Evolutionary conservation across 495 filamentous ascomycete species (phyloP), one percentile per base, ranked within the genome.

Genomic region (Cryomyces minteri): DNA sequence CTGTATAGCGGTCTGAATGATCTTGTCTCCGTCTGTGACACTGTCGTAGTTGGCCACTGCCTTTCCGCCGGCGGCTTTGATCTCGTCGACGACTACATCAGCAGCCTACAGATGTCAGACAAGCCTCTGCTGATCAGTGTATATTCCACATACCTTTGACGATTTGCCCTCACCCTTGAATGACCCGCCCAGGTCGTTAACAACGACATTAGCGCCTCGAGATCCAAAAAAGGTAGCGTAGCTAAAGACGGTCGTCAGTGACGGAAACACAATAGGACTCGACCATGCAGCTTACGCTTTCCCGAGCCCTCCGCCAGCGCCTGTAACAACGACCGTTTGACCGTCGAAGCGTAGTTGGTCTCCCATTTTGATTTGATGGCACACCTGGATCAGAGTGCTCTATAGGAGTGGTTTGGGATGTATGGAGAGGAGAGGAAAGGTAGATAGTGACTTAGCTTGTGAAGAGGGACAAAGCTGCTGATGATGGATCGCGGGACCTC

Each of bases 21-120:
- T 96, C 58, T 69, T 77, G 36, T 96, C 92, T 51, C 90, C 90
- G 58, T 90, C 73, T 67, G 86, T 84, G 55, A 98, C 90, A 63
- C 80, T 88, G 76, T 96, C 80, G 70, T 98, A 98, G 73, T 94
- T 96, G 60, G 92, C 86, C 31, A 94, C 87, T 44, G 90, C 92
- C 69, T 94, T 93, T 61, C 90, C 92, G 58, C 90, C 92, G 40
- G 79, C 80, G 57, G 81, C 73, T 62, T 74, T 77, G 68, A 98
- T 98, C 67, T 96, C 86, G 51, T 94, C 70, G 59, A 98, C 90
- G 25, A 98, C 90, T 42, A 84, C 74, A 74, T 98, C 90, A 51
- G 90, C 90, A 48, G 88, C 85, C 85, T 93, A 49, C 12, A 36
- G 49, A 62, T 51, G 32, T 34, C 30, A 10, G 38, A 32, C n/a